Base-by-base conservation (phyloP, 257 asterid genomes). In the Nicotiana attenuata region DNA sequence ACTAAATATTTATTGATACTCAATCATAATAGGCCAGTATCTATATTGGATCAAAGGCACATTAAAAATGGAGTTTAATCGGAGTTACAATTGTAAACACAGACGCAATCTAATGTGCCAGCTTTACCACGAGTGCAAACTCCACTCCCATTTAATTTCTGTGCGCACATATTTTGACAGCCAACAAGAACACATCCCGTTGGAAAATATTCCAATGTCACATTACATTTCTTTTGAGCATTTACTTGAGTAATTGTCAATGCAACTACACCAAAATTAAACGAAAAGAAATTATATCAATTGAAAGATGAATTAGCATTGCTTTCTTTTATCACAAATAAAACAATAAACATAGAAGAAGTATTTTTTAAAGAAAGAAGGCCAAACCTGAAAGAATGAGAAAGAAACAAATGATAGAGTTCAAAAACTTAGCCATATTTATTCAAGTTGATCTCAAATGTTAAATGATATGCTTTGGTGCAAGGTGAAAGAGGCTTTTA, bases 311-410 rank as follows among this genome's bases (percentile, higher is more conserved):
- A 65, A 31, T 3, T 31, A 65, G 24, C 10, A 52, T 52, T 52
- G 57, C 16, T 16, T 65, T 28, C 7, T 0, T 28, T 28, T 5
- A 7, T 65, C 22, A 65, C 3, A 65, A 29, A 65, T 10, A 14
- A 65, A 33, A 67, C 9, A 33, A 67, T 1, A 38, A 24, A 20
- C 33, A 22, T 10, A 3, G 1, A 10, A 22, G 24, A 24, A 61
- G 7, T 11, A 20, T 80, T 57, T 28, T 5, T 5, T 33, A 17
- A 17, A 41, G 64, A 35, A 22, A 47, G 86, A 87, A 85, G 76
- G 80, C 1, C 83, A n/a, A 41, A 45, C 90, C 83, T 85, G 87
- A 88, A 84, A 71, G 22, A 22, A 71, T 71, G 38, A 71, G 22
- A 45, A 45, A 22, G 15, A 71, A 71, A 13, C 78, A 71, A 45